Evolutionary conservation across 2,329 filamentous ascomycete genomes (phyloP).

Genomic region (Alternaria incomplexa): DNA sequence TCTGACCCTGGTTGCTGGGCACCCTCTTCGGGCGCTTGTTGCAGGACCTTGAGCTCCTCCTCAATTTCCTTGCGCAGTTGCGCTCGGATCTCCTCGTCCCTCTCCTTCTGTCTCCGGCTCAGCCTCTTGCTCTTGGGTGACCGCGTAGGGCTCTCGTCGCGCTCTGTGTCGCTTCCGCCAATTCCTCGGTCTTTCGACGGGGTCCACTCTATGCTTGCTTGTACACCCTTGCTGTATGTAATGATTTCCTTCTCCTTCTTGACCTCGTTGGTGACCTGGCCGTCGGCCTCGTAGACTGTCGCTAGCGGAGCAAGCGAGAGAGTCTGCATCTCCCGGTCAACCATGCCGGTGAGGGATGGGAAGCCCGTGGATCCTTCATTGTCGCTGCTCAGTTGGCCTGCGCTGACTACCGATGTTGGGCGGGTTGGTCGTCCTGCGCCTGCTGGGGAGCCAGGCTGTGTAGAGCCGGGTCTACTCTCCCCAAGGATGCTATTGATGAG

Average conservation of each 20-base stretch:
- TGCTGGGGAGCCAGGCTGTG: conserved; percentile 60
- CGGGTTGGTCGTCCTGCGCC: conserved; percentile 65
- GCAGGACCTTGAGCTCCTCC: conserved; percentile 79
- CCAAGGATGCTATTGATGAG: conserved; percentile 85
- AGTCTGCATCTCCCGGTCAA: conserved; percentile 64
- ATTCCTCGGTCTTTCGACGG: conserved; percentile 59
- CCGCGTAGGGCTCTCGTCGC: conserved; percentile 66
- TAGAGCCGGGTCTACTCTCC: conserved; percentile 74
- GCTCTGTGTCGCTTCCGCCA: conserved; percentile 61
- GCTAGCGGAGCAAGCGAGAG: conserved; percentile 75
- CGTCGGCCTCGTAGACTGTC: conserved; percentile 81
- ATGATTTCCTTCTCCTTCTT: conserved; percentile 74
- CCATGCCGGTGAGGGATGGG: conserved; percentile 34
- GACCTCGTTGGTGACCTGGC: conserved; percentile 74
- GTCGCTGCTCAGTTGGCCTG: conserved; percentile 79
- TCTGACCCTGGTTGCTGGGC: conserved; percentile 54
- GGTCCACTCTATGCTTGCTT: conserved; percentile 81
- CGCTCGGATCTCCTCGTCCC: conserved; percentile 87
- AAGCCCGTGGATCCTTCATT: conserved; percentile 50
- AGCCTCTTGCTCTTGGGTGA: conserved; percentile 69
- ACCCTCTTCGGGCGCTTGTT: conserved; percentile 51
- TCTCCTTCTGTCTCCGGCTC: conserved; percentile 78
- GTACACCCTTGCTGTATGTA: conserved; percentile 96
- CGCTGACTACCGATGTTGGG: conserved; percentile 85
- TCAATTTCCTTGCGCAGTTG: conserved; percentile 89